Evolutionary conservation across 345 rosid species (phyloP).

Genomic region (Lepidium africanum): DNA sequence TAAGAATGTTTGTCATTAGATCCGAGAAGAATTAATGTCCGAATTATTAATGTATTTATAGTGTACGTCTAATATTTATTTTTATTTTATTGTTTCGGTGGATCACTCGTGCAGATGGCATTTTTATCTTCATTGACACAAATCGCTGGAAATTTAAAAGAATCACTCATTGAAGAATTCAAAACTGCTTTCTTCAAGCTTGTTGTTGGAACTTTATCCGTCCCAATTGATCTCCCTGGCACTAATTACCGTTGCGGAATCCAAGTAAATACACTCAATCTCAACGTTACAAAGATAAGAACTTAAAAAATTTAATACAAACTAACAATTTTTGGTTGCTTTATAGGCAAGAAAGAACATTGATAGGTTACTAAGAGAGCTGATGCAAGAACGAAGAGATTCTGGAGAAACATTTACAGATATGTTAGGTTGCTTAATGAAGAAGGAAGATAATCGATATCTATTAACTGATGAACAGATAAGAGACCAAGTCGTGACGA

Average conservation of each 20-base stretch:
- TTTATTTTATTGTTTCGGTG: background rate
- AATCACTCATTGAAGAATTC: constrained; percentile 31
- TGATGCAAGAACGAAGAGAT: constrained; percentile 51
- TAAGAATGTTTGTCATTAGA: background rate
- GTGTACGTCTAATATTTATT: background rate
- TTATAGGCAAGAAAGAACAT: constrained; percentile 54
- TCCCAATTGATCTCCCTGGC: constrained; percentile 75
- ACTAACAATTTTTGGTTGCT: background rate
- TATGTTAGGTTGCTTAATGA: constrained; percentile 57
- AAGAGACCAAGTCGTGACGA: constrained; percentile 61
- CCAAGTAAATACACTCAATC: constrained; percentile 36
- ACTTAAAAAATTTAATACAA: background rate
- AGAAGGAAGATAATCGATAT: constrained; percentile 37
- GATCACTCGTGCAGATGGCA: constrained; percentile 49
- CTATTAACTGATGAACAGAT: constrained; percentile 56
- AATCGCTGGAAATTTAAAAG: constrained; percentile 41
- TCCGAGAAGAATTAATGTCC: background rate
- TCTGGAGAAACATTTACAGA: constrained; percentile 39
- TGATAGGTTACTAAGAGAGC: constrained; percentile 31
- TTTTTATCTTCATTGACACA: constrained; percentile 47
- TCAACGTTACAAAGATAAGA: background rate
- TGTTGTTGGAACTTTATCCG: constrained; percentile 65
- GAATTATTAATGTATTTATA: background rate
- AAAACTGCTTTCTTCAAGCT: constrained; percentile 61
- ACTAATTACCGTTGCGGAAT: constrained; percentile 62